Conservation (phyloP, 192 early-diverging fungal species). For the Backusella psychrophila region DNA sequence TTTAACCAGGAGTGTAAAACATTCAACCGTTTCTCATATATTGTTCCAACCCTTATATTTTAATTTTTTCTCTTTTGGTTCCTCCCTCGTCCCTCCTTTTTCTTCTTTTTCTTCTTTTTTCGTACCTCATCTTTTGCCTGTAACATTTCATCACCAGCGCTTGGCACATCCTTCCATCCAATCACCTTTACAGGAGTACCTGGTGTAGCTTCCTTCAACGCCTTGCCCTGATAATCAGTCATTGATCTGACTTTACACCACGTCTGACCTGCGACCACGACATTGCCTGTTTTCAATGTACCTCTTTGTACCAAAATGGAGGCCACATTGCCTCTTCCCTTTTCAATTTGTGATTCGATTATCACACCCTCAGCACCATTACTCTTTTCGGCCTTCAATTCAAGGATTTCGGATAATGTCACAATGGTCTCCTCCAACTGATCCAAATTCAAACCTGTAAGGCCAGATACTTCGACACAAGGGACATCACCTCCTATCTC, state of each 20-base stretch:
- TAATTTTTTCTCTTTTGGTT: background rate
- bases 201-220: slow-evolving; percentile 75
- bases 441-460: slow-evolving; percentile 84
- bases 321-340: slow-evolving; percentile 82
- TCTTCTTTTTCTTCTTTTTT: background rate
- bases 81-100: slow-evolving; percentile 43
- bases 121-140: slow-evolving; percentile 64
- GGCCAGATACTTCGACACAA: slow-evolving; percentile 85
- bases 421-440: slow-evolving; percentile 87
- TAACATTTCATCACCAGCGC: slow-evolving; percentile 86
- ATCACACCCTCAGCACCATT: slow-evolving; percentile 81
- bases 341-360: slow-evolving; percentile 86
- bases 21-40: background rate
- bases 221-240: slow-evolving; percentile 73
- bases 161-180: slow-evolving; percentile 93
- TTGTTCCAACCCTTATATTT: background rate
- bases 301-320: slow-evolving; percentile 89
- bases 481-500: slow-evolving; percentile 93
- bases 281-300: slow-evolving; percentile 72
- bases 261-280: slow-evolving; percentile 82
- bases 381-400: slow-evolving; percentile 80
- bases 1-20: background rate
- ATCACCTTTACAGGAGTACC: slow-evolving; percentile 82
- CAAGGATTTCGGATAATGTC: slow-evolving; percentile 82
- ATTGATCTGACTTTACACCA: slow-evolving; percentile 89